Evolutionary conservation across 306 rosid genomes (phyloP), one percentile per base, ranked within the genome.

Genomic region (Morella rubra): DNA sequence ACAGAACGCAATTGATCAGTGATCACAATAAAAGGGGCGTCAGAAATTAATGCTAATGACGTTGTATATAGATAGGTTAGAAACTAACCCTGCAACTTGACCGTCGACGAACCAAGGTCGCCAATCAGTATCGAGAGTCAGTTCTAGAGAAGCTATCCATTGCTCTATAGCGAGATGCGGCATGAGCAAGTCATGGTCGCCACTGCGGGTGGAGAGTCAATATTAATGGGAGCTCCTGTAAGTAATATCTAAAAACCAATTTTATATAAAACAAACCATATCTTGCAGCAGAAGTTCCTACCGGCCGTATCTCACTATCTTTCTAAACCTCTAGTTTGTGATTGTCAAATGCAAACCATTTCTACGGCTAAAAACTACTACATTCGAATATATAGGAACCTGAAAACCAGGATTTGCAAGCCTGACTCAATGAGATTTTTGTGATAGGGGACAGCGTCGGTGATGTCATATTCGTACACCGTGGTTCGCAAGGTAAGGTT

Each of bases 81-180:
- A 62, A 27, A 27, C 82, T 65, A n/a, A 79, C 82, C 82, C 82
- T 24, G 82, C 78, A 79, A 73, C 50, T 65, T 79, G 78, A 18
- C 78, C 82, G 54, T 19, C 20, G 4, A 41, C 53, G 47, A 79
- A 61, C 82, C 82, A 79, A 1, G 82, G 77, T 72, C 65, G 74
- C 82, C 82, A 79, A 9, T 64, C 42, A 12, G 10, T 22, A 6
- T 50, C 77, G 41, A 51, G 13, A 0, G 66, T 24, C 19, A 72
- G 74, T n/a, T 72, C 52, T 4, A 72, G 52, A 44, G 73, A 52
- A 62, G 42, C 8, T 72, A 79, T 72, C 82, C 82, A 79, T 22
- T 37, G 58, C 6, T 15, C 18, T 18, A 76, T 79, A 3, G 41
- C 53, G 10, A 24, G 11, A 52, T 72, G 67, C 10, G 82, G 77